A percentile compares a stretch with the other conserved stretches of the same genome.
phyloP scores from a whole-genome alignment of 139 green algal species.

The Dunaliella primolecta region DNA sequence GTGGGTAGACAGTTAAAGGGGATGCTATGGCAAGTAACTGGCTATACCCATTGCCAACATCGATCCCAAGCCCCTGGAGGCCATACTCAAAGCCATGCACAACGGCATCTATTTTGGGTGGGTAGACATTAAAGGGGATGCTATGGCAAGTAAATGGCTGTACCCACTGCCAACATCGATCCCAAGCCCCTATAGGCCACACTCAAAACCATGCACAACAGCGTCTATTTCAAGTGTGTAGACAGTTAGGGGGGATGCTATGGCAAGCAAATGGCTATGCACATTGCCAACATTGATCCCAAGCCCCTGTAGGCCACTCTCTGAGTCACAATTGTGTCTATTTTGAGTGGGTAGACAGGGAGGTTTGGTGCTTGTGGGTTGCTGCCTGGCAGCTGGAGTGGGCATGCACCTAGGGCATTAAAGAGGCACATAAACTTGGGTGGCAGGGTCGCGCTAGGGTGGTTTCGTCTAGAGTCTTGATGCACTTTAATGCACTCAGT shows the following conservation, averaged over 20 bases:
- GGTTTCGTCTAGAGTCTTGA: too few relatives aligned
- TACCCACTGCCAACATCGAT: slow-evolving; percentile 88
- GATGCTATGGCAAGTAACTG: slow-evolving; percentile 82
- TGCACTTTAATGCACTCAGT: too few relatives aligned
- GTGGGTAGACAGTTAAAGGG: slow-evolving; percentile 41
- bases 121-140: slow-evolving; percentile 45
- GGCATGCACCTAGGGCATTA: too few relatives aligned
- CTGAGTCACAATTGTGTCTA: slow-evolving; percentile 72
- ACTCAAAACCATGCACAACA: slow-evolving; percentile 53
- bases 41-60: slow-evolving; percentile 90
- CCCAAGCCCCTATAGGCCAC: slow-evolving; percentile 45
- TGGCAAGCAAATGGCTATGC: slow-evolving; percentile 82
- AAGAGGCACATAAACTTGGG: too few relatives aligned
- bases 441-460: too few relatives aligned
- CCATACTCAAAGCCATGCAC: slow-evolving; percentile 48
- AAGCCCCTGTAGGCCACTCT: slow-evolving; percentile 52
- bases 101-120: slow-evolving; percentile 92
- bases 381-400: too few relatives aligned
- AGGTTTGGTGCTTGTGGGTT: too few relatives aligned
- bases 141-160: slow-evolving; percentile 82
- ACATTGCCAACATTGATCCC: slow-evolving; percentile 85
- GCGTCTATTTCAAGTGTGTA: slow-evolving; percentile 90
- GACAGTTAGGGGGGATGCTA: slow-evolving; percentile 57
- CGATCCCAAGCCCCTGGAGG: slow-evolving; percentile 48
- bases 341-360: slow-evolving; percentile 74